A percentile compares a stretch with the other conserved stretches of the same genome.
Conservation (phyloP, 495 filamentous ascomycete species). For the Neohortaea acidophila region DNA sequence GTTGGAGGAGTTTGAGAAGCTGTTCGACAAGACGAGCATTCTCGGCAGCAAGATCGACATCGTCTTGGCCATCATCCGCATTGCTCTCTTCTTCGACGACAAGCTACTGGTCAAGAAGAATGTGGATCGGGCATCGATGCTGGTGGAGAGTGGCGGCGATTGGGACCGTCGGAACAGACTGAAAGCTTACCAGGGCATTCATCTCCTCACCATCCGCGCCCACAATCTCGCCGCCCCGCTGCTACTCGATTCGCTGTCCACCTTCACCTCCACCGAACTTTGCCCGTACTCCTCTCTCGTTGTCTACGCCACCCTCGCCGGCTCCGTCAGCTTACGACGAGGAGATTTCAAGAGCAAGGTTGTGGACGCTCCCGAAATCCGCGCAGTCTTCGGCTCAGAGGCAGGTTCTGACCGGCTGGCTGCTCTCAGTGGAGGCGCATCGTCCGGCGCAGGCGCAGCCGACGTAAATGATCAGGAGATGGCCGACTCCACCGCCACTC, state of each 20-base stretch:
- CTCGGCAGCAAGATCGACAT: slow-evolving; percentile 94
- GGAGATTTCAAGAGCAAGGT: slow-evolving; percentile 99
- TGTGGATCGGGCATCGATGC: slow-evolving; percentile 71
- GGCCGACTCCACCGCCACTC: slow-evolving; percentile 42
- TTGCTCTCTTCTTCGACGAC: slow-evolving; percentile 91
- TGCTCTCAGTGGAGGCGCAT: slow-evolving; percentile 58
- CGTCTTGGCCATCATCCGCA: slow-evolving; percentile 85
- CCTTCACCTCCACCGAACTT: slow-evolving; percentile 96
- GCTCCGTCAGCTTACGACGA: slow-evolving; percentile 83
- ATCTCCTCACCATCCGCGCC: slow-evolving; percentile 79
- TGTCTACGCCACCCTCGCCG: slow-evolving; percentile 87
- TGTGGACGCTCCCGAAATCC: slow-evolving; percentile 93
- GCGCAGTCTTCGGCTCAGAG: slow-evolving; percentile 63
- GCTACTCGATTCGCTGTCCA: slow-evolving; percentile 87
- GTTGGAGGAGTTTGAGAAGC: slow-evolving; percentile 73
- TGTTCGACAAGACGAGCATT: slow-evolving; percentile 86
- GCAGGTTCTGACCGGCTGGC: slow-evolving; percentile 73
- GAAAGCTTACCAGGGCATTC: slow-evolving; percentile 93
- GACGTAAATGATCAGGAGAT: slow-evolving; percentile 63
- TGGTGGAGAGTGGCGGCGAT: slow-evolving; percentile 89
- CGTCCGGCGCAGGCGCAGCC: slow-evolving; percentile 59
- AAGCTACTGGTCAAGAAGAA: slow-evolving; percentile 81
- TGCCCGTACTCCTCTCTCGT: slow-evolving; percentile 91
- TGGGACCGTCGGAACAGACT: slow-evolving; percentile 96
- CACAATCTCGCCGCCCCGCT: slow-evolving; percentile 82